Evolutionary conservation across 1,139 yeast species (phyloP).

Genomic region (Suhomyces ambrosiae): DNA sequence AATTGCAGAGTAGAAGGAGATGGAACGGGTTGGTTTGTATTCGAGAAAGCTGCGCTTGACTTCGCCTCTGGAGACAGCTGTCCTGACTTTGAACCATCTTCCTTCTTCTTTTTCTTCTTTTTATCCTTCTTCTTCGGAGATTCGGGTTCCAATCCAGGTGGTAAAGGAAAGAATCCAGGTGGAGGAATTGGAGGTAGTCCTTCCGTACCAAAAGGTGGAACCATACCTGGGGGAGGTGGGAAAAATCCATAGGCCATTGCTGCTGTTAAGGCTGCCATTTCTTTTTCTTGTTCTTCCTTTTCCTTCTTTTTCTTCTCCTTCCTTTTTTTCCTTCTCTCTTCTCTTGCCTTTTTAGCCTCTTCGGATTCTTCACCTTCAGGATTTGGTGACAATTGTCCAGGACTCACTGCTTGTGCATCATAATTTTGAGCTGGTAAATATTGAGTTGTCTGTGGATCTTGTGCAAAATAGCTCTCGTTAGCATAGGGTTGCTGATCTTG

Average conservation of each 20-base stretch:
- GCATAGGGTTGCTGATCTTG: background rate
- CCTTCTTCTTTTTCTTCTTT: slow-evolving; percentile 17
- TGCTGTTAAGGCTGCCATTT: slow-evolving; percentile 25
- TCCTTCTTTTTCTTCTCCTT: slow-evolving; percentile 24
- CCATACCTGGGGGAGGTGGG: slow-evolving; percentile 14
- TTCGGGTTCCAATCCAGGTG: slow-evolving; percentile 13
- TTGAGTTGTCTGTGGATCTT: slow-evolving; percentile 9
- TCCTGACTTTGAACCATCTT: slow-evolving; percentile 4
- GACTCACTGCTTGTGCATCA: slow-evolving; percentile 3
- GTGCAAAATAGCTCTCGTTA: background rate
- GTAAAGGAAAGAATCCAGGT: slow-evolving; percentile 17
- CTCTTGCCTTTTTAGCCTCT: slow-evolving; percentile 17
- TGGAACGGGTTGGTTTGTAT: background rate
- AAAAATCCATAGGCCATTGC: slow-evolving; percentile 17
- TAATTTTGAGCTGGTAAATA: background rate
- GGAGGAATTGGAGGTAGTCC: slow-evolving; percentile 19
- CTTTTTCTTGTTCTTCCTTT: slow-evolving; percentile 23
- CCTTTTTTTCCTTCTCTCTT: slow-evolving; percentile 22
- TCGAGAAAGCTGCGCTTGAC: background rate
- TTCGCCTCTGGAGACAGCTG: slow-evolving; percentile 8
- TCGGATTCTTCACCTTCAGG: slow-evolving; percentile 12
- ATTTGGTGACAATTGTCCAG: slow-evolving; percentile 5
- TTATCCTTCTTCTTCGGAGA: slow-evolving; percentile 20
- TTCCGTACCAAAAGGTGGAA: slow-evolving; percentile 10
- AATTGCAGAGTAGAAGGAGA: slow-evolving; percentile 6